These are phyloP conservation scores for Erodium trifolium DNA, from an alignment of 441 rosid genomes.

Conservation along the genomic window DNA sequence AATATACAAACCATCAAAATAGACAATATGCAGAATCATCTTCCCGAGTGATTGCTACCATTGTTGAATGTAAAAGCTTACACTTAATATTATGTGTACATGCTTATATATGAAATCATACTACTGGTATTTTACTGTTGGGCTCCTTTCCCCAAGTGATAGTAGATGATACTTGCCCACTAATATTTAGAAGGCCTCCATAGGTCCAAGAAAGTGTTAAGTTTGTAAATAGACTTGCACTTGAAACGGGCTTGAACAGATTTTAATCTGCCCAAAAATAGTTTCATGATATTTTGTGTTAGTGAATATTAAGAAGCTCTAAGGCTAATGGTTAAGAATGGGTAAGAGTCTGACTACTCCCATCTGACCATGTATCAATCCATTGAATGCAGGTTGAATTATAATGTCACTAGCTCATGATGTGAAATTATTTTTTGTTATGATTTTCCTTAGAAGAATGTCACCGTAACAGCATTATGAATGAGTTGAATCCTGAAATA, in stretches of 20 bases:
- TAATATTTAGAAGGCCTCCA: neutral
- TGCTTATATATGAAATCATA: neutral
- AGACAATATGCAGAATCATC: neutral
- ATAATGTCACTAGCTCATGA: neutral
- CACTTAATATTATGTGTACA: neutral
- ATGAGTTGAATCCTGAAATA: neutral
- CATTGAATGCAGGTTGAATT: neutral
- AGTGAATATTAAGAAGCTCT: neutral
- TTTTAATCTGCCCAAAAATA: neutral
- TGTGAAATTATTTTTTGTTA: neutral
- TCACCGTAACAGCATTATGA: neutral
- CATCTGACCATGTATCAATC: neutral
- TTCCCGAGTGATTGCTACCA: too few species aligned
- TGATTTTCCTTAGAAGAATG: neutral
- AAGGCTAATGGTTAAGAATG: neutral
- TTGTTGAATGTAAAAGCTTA: neutral
- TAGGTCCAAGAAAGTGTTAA: neutral
- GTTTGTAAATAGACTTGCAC: neutral
- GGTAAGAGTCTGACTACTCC: neutral
- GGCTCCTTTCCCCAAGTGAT: neutral
- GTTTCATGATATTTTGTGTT: neutral
- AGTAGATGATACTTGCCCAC: neutral
- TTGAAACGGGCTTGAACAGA: neutral
- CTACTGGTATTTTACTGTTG: neutral
- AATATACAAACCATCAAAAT: neutral